Conservation (phyloP, 371 early-diverging fungal genomes). For the Apophysomyces sp. region DNA sequence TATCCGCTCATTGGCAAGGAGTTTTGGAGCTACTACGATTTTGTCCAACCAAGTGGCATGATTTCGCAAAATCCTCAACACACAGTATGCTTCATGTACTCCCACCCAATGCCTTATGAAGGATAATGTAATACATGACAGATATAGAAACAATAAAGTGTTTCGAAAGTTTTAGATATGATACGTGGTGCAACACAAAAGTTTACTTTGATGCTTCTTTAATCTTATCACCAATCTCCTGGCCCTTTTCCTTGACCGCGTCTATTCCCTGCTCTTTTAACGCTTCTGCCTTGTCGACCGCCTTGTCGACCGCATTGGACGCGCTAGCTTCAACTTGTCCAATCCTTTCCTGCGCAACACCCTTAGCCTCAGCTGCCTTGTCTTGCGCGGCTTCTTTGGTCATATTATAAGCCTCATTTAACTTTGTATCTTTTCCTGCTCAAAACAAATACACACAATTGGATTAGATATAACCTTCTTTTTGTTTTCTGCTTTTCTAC, state of each 20-base stretch:
- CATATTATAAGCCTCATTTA: constrained; percentile 1
- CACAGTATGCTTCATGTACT: too few species aligned
- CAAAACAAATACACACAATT: neutral
- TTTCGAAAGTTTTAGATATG: too few species aligned
- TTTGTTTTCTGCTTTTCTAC: neutral
- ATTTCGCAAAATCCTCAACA: too few species aligned
- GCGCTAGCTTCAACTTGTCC: neutral
- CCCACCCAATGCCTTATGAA: too few species aligned
- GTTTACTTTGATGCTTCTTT: constrained; percentile 4
- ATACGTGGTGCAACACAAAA: too few species aligned
- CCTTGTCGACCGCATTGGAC: neutral
- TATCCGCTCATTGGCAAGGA: too few species aligned
- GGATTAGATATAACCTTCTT: neutral
- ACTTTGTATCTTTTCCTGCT: neutral
- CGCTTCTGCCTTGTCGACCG: neutral
- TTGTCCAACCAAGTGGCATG: too few species aligned
- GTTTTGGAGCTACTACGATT: too few species aligned
- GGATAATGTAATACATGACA: too few species aligned
- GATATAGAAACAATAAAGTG: too few species aligned
- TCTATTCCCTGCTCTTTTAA: constrained; percentile 4
- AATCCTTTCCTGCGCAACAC: neutral
- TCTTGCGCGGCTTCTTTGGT: constrained; percentile 8
- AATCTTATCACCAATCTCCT: constrained; percentile 1
- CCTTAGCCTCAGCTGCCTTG: neutral
- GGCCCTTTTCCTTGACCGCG: constrained; percentile 6